Percentiles rank a stretch among this genome's conserved stretches.
These are phyloP conservation scores for Solanum clarkiae DNA, from an alignment of 257 asterid genomes.

Conservation along the genomic window DNA sequence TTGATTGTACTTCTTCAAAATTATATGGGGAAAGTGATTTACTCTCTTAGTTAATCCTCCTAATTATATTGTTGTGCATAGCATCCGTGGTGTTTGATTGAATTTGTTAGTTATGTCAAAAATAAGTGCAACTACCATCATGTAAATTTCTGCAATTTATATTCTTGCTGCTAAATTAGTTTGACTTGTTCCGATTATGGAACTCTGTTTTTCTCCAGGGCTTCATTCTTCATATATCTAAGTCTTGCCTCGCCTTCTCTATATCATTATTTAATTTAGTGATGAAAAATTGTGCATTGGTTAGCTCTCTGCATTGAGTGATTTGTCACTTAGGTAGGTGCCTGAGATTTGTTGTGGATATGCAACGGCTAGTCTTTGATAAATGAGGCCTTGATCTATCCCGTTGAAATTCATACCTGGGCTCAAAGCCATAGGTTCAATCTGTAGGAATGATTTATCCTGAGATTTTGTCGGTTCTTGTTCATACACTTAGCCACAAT, in stretches of 20 bases:
- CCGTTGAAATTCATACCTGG: not conserved
- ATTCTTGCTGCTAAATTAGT: not conserved
- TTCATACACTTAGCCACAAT: not conserved
- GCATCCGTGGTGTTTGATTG: not conserved
- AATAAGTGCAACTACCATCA: not conserved
- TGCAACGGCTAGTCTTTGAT: not conserved
- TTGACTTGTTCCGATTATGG: not conserved
- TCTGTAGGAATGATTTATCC: not conserved
- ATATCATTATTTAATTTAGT: not conserved
- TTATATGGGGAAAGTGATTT: not conserved
- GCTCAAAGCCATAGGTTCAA: not conserved
- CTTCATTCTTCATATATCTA: not conserved
- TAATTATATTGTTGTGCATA: not conserved
- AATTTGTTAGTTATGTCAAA: not conserved
- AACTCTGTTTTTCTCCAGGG: not conserved
- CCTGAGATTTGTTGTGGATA: not conserved
- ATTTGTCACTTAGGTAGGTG: not conserved
- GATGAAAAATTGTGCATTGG: not conserved
- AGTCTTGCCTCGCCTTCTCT: not conserved
- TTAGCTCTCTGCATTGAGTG: not conserved
- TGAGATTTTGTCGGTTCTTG: not conserved
- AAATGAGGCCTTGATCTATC: not conserved
- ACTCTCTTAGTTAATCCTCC: not conserved
- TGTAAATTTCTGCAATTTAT: not conserved
- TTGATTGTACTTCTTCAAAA: slow-evolving; percentile 9